A percentile compares a stretch with the other conserved stretches of the same genome.
These are phyloP conservation scores for Paramecium tetraurelia DNA, from an alignment of 73 alveolate genomes.

Conservation along the genomic window DNA sequence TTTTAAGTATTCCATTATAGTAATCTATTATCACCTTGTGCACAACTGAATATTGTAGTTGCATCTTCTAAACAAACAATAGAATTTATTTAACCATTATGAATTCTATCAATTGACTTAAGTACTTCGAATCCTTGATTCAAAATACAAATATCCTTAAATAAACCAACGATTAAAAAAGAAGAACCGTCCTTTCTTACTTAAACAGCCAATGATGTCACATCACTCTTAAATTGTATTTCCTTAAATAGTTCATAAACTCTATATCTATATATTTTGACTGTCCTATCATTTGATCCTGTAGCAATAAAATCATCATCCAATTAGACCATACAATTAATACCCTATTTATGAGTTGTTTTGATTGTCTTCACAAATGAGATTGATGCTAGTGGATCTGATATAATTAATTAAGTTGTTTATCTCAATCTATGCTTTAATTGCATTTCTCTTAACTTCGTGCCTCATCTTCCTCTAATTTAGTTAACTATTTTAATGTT, in stretches of 20 bases:
- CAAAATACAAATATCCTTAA: background rate
- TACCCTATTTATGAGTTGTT: conserved; percentile 30
- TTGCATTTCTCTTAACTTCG: background rate
- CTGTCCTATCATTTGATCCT: conserved; percentile 37
- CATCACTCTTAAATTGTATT: conserved; percentile 29
- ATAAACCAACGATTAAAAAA: background rate
- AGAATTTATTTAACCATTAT: conserved; percentile 16
- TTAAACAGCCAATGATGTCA: background rate
- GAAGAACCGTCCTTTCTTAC: conserved; percentile 31
- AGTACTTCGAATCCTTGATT: conserved; percentile 27
- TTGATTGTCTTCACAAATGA: background rate
- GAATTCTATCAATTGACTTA: background rate
- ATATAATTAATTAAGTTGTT: background rate
- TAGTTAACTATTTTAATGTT: background rate
- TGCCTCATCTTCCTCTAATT: conserved; percentile 44
- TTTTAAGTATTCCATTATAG: background rate
- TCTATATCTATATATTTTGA: conserved; percentile 2
- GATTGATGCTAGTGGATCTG: background rate
- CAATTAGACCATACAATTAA: conserved; percentile 13
- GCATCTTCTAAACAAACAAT: background rate
- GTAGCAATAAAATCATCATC: conserved; percentile 47
- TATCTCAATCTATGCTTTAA: background rate
- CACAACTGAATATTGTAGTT: background rate
- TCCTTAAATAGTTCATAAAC: conserved; percentile 19
- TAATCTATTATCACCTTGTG: conserved; percentile 8